Conservation (phyloP, 2,329 filamentous ascomycete species). For the Alternaria triticina region DNA sequence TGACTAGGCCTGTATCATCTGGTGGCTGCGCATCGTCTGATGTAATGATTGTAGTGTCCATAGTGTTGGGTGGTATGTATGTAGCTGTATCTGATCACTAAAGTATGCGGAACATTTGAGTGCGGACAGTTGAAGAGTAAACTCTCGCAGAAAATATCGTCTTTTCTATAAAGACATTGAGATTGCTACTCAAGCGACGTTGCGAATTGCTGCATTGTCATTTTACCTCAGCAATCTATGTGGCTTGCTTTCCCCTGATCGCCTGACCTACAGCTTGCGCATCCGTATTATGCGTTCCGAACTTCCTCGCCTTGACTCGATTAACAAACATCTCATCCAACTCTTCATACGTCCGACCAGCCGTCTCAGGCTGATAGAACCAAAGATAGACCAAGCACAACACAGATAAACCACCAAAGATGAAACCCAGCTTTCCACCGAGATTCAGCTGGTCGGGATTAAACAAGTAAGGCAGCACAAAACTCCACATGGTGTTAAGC, state of each 20-base stretch:
- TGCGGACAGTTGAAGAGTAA: background rate
- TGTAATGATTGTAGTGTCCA: too few species aligned
- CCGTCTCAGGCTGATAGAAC: background rate
- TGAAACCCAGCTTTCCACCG: constrained; percentile 81
- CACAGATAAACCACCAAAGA: constrained; percentile 82
- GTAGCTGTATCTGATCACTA: background rate
- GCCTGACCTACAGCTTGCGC: background rate
- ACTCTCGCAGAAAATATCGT: background rate
- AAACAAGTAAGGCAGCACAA: constrained; percentile 49
- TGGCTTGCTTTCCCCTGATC: background rate
- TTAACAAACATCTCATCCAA: background rate
- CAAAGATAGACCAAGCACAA: constrained; percentile 61
- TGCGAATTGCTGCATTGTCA: background rate
- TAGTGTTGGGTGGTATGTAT: background rate
- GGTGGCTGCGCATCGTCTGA: too few species aligned
- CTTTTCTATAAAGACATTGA: background rate
- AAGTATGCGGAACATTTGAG: background rate
- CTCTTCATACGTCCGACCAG: background rate
- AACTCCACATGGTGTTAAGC: constrained; percentile 45
- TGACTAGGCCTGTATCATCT: too few species aligned
- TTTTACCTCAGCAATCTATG: background rate
- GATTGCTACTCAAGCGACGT: background rate
- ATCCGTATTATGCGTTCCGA: background rate
- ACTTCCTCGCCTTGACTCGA: background rate
- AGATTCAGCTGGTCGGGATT: constrained; percentile 59